phyloP scores from a whole-genome alignment of 345 rosid genomes.

The Excoecaria agallocha region DNA sequence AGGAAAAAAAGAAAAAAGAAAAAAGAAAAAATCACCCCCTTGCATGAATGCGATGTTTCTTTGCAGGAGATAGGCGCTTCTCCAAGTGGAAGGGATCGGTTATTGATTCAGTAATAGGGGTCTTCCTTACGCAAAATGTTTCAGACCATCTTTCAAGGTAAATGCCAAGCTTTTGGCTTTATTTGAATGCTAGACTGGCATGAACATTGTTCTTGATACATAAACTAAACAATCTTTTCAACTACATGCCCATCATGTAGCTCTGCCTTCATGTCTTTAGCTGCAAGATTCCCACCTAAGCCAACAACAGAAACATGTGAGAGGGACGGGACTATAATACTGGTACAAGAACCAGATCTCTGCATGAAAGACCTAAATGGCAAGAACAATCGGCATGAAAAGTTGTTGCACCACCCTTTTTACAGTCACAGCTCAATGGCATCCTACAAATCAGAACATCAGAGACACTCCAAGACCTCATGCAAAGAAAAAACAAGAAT shows the following conservation, averaged over 20 bases:
- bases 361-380: conserved; percentile 36
- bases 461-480: conserved; percentile 33
- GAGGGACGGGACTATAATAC: conserved; percentile 27
- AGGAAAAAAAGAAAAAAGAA: not conserved
- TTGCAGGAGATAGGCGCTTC: conserved; percentile 32
- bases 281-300: conserved; percentile 32
- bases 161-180: conserved; percentile 23
- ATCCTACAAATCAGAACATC: conserved; percentile 34
- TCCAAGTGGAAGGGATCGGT: conserved; percentile 38
- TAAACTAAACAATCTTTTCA: conserved; percentile 17
- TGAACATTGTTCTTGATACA: conserved; percentile 10
- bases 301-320: conserved; percentile 25
- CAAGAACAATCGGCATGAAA: conserved; percentile 42
- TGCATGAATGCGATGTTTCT: conserved; percentile 7
- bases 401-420: conserved; percentile 26
- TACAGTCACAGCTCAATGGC: conserved; percentile 39
- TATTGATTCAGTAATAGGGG: conserved; percentile 33
- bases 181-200: conserved; percentile 5
- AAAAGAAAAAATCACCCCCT: conserved; percentile 11
- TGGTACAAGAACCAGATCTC: conserved; percentile 61
- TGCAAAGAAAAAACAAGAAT: conserved; percentile 43
- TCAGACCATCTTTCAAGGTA: conserved; percentile 39
- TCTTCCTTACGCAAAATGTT: conserved; percentile 36
- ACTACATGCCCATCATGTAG: conserved; percentile 26
- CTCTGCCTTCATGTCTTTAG: conserved; percentile 35